Base-by-base conservation (phyloP, 2,329 filamentous ascomycete species). In the Leptographium wingfieldii region DNA sequence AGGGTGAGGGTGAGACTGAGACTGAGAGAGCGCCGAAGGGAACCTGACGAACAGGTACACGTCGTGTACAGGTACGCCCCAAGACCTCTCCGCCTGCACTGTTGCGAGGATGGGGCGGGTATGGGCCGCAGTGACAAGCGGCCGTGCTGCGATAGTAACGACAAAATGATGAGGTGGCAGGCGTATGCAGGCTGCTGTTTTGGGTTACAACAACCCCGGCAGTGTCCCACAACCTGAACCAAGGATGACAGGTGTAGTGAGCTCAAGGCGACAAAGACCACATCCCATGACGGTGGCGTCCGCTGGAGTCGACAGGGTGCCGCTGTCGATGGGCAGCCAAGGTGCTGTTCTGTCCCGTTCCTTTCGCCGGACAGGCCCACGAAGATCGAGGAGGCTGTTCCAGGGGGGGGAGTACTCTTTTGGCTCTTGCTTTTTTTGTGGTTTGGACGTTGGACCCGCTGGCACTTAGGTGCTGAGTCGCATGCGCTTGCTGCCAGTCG, bases 121-220 rank as follows among this genome's bases (percentile, higher is more conserved):
- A 63, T n/a, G 62, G 56, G 49, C 57, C 52, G 62, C 57, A 55
- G 52, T 48, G 55, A 58, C 53, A 55, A 14, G 49, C 46, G 33
- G 58, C 25, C 48, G 38, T 56, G 52, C 22, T 55, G 55, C 29
- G 43, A 60, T n/a, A 48, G 57, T 12, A 22, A 33, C 51, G 22
- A n/a, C 51, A 59, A 56, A 61, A 11, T 55, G 57, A 55, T 57
- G 58, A 58, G 57, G 49, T 64, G 60, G 61, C 52, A 64, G 60
- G 49, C 55, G 54, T 57, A 63, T 64, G 63, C 61, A 65, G 59
- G 63, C 56, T 49, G 62, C 62, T 64, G 46, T 49, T 63, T 64
- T 62, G 58, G 63, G 63, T 61, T 63, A 61, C 61, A 56, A 61
- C 61, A 56, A 54, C 55, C 58, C 55, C 56, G 58, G 57, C 49